Conservation (phyloP, 2,329 filamentous ascomycete species). For the Neonectria coccinea region DNA sequence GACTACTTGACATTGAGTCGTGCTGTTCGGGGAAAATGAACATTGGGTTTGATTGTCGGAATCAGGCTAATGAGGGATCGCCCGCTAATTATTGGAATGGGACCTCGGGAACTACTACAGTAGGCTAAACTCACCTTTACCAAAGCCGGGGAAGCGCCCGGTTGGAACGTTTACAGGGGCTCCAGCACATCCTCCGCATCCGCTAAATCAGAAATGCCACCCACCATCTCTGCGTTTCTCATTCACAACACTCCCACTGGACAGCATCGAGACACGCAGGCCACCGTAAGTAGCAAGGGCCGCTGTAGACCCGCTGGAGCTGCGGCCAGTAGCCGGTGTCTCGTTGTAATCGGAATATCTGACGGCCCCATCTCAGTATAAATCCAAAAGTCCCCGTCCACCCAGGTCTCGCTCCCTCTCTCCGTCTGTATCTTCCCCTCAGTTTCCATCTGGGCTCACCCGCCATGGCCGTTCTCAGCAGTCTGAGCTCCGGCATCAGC, state of each 20-base stretch:
- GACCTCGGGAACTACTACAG: not conserved
- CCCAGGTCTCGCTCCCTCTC: not conserved
- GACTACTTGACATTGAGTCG: too few species aligned
- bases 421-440: not conserved
- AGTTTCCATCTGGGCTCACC: not conserved
- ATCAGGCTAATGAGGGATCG: not conserved
- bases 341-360: not conserved
- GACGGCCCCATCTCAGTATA: not conserved
- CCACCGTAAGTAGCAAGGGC: not conserved
- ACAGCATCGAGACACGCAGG: not conserved
- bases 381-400: not conserved
- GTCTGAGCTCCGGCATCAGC: not conserved
- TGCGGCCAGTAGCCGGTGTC: not conserved
- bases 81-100: not conserved
- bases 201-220: not conserved
- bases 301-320: not conserved
- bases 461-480: conserved; percentile 18
- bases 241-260: not conserved
- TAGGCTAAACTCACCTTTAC: not conserved
- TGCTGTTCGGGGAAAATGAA: too few species aligned
- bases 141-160: not conserved
- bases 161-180: not conserved
- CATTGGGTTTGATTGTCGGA: too few species aligned
- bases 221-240: not conserved
- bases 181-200: not conserved